Conservation (phyloP, 495 filamentous ascomycete genomes). For the Opeltia flavorubescens region DNA sequence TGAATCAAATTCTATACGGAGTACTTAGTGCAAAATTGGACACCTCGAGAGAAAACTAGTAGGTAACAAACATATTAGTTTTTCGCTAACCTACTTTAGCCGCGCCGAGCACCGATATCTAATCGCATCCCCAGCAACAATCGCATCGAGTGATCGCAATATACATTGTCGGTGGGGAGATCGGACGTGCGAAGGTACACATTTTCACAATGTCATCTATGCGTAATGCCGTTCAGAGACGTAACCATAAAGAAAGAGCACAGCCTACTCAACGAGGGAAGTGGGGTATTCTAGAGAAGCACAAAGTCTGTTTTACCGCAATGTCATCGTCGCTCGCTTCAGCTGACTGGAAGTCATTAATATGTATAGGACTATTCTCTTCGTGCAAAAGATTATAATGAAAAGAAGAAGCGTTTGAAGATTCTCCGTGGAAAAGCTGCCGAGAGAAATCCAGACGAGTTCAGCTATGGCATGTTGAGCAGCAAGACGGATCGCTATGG, state of each 20-base stretch:
- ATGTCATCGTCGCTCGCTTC: neutral
- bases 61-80: no score
- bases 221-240: conserved; percentile 56
- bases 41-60: no score
- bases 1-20: no score
- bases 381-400: conserved; percentile 76
- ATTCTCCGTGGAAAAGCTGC: conserved; percentile 65
- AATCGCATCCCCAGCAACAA: no score
- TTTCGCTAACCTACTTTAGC: no score
- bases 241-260: conserved; percentile 74
- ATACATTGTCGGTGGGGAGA: no score
- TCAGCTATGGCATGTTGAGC: conserved; percentile 82
- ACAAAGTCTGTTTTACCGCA: conserved; percentile 41
- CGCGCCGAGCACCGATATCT: no score
- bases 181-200: no score
- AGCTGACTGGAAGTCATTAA: conserved; percentile 11
- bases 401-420: conserved; percentile 68
- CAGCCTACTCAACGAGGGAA: conserved; percentile 70
- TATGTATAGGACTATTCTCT: conserved; percentile 95
- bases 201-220: conserved; percentile 1
- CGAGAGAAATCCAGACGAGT: conserved; percentile 91
- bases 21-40: no score
- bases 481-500: conserved; percentile 51
- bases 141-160: no score
- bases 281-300: conserved; percentile 80